Base-by-base conservation (phyloP, 2,329 filamentous ascomycete genomes). In the Fusarium bactridioides region DNA sequence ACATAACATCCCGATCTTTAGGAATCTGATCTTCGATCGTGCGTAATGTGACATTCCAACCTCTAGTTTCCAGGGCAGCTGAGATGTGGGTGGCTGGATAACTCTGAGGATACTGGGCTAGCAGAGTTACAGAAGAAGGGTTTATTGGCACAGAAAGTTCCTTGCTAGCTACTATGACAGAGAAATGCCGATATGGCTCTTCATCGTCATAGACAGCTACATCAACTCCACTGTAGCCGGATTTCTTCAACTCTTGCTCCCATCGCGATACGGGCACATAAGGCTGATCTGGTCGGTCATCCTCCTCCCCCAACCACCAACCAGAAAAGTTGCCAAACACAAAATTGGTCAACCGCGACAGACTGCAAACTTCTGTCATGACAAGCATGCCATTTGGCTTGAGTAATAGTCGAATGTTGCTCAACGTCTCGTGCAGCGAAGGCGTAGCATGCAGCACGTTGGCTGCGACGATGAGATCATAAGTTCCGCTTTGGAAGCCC, bases 251-350 rank as follows among this genome's bases (percentile, higher is more conserved):
- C 15, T 68, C 65, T 5, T 45, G 15, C 5, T 66, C 50, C 65
- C 65, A 68, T 27, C 65, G 55, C 1, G 61, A 57, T 13, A 68
- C 62, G 21, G 62, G 8, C 1, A 66, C 65, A 10, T 68, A 66
- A 27, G 65, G 65, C 6, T 57, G 62, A 25, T 68, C 61, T 3
- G 51, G 48, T 13, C 65, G 65, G 4, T n/a, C 37, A 3, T 68
- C 65, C 10, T 44, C 7, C 6, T 61, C 65, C 13, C 65, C 65
- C 8, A 68, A 9, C 69, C 65, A 83, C 82, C 82, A 83, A 3
- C 79, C 81, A 10, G 79, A 75, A 4, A 82, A 70, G 27, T 74
- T 67, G 9, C 80, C 80, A 23, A 81, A 81, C 21, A 71, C 60
- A 25, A 74, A 68, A 25, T 69, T 62, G 3, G 59, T 47, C 13